Evolutionary conservation across 2,329 filamentous ascomycete genomes (phyloP), one percentile per base, ranked within the genome.

Genomic region (Madurella mycetomatis): DNA sequence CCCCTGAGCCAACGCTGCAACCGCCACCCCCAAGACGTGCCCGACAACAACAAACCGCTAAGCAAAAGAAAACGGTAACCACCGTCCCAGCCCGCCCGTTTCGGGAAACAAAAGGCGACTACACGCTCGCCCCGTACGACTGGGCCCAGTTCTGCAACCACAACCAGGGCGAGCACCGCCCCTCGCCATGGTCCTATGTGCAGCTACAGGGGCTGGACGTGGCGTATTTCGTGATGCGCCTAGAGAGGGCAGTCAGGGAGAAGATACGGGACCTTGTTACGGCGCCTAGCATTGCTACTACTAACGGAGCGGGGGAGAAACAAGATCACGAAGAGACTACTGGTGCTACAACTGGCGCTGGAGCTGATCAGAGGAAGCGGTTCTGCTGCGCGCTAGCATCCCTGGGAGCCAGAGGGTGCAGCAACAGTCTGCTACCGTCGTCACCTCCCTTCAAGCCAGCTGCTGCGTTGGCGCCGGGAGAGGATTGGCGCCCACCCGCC

Each of bases 101-200:
- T 13, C 46, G 9, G 2, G 49, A 59, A 5, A 55, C 53, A 9
- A 54, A 41, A 12, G 56, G 56, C 9, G 53, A 61, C 12, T 63
- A 63, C 34, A 41, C 17, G 15, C 54, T 63, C 0, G 53, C 56
- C 13, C 18, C 45, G 5, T 30, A 54, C 37, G 56, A 57, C 48
- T 56, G 58, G 55, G 15, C n/a, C 2, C 54, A 53, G 54, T 54
- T 56, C 25, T 25, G 19, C 12, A 54, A 50, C 50, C 37, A 46
- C 41, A 54, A 54, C 25, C 2, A 15, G 30, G 54, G 31, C 9
- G 54, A 53, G 25, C 44, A 47, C 45, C 8, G n/a, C 18, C 30
- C 13, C 9, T 17, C 44, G 2, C 34, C 39, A 8, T 42, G 43
- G 50, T 46, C 45, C 4, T 45, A 49, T 34, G 34, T 49, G 9